Conservation (phyloP, 129 eudicot species). For the Chrysanthemum lavandulifolium region DNA sequence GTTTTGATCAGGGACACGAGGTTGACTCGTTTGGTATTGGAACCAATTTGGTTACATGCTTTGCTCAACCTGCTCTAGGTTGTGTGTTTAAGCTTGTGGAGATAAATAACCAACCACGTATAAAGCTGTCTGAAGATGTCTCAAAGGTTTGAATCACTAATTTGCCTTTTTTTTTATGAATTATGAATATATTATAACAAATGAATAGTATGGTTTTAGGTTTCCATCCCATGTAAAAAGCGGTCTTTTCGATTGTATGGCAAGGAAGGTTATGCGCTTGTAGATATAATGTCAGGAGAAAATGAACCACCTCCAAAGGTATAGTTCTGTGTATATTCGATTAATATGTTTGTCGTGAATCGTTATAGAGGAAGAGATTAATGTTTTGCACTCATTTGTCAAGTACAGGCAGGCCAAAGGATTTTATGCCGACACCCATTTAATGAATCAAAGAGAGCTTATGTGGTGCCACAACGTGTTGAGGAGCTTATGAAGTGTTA, state of each 20-base stretch:
- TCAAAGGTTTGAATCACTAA: conserved; percentile 68
- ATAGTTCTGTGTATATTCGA: conserved; percentile 14
- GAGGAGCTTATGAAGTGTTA: conserved; percentile 93
- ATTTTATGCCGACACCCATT: conserved; percentile 95
- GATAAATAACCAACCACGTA: conserved; percentile 92
- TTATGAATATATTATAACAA: background rate
- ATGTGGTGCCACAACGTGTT: conserved; percentile 93
- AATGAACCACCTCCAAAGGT: conserved; percentile 98
- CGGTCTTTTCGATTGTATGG: conserved; percentile 90
- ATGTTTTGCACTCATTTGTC: background rate
- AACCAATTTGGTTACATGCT: conserved; percentile 94
- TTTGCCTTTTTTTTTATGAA: background rate
- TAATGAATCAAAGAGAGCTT: conserved; percentile 94
- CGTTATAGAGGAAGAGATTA: background rate
- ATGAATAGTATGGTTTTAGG: conserved; percentile 47
- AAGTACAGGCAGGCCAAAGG: conserved; percentile 71
- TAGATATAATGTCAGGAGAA: conserved; percentile 94
- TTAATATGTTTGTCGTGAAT: background rate
- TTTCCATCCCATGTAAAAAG: conserved; percentile 96
- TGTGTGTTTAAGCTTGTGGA: conserved; percentile 98
- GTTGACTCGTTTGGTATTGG: conserved; percentile 95
- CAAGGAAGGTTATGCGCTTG: conserved; percentile 92
- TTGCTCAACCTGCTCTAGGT: conserved; percentile 96
- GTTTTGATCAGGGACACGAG: conserved; percentile 76
- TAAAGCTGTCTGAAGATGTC: conserved; percentile 93